These are phyloP conservation scores for Vaccinium macrocarpon DNA, from an alignment of 148 eudicot species.

Conservation along the genomic window DNA sequence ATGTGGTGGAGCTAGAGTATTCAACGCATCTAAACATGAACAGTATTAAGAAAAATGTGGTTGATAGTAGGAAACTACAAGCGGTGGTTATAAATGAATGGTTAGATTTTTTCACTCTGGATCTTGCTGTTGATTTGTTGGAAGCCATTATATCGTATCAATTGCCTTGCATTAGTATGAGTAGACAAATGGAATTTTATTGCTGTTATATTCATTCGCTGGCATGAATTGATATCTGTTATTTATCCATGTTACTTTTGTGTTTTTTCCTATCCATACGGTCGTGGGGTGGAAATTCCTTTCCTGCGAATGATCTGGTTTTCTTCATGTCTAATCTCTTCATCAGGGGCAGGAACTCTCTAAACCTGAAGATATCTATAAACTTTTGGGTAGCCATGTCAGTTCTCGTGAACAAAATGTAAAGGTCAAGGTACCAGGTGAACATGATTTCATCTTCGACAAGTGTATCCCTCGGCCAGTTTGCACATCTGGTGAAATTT, in stretches of 20 bases:
- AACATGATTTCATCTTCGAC: slow-evolving; percentile 26
- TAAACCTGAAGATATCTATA: slow-evolving; percentile 56
- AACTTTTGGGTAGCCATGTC: slow-evolving; percentile 39
- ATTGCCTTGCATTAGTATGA: not conserved
- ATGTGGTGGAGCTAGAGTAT: not conserved
- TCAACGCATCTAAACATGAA: not conserved
- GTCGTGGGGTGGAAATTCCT: not conserved
- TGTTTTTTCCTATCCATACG: not conserved
- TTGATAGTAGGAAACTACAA: slow-evolving; percentile 4
- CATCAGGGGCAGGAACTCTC: slow-evolving; percentile 52
- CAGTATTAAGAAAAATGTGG: not conserved
- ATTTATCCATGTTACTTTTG: not conserved
- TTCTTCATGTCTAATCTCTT: slow-evolving; percentile 10
- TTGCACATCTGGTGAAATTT: slow-evolving; percentile 20
- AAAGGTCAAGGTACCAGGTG: slow-evolving; percentile 31
- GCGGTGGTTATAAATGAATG: not conserved
- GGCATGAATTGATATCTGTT: not conserved
- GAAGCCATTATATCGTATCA: not conserved
- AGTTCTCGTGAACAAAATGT: slow-evolving; percentile 28
- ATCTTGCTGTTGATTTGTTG: not conserved
- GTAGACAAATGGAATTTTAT: not conserved
- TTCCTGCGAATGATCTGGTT: not conserved
- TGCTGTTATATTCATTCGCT: not conserved
- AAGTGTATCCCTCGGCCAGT: slow-evolving; percentile 28
- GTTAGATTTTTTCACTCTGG: not conserved